Base-by-base conservation (phyloP, 768 basidiomycete species). In the Mrakia frigida region DNA sequence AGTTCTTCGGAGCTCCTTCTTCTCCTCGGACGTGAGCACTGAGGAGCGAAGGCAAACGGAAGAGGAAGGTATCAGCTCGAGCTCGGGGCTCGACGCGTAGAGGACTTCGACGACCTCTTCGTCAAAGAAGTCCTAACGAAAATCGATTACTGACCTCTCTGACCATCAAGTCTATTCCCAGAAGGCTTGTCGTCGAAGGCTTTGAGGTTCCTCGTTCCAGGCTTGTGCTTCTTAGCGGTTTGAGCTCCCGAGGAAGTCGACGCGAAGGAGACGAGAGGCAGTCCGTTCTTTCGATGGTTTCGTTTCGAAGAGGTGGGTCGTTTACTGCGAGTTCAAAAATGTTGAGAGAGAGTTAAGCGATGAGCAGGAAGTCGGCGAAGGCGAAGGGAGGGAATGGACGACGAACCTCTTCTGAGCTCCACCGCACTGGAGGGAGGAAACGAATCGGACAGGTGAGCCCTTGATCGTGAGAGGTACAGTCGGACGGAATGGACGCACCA, bases 371-470 rank as follows among this genome's bases (percentile, higher is more conserved):
- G 23, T 23, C 25, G 46, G 37, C n/a, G 28, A n/a, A 35, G 6
- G 46, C 28, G 11, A 23, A 41, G 50, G 39, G 39, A 37, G 69
- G 37, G 10, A 37, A 50, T 23, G 39, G 16, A 28, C 13, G 70
- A 52, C 46, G 35, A 50, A 56, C 70, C 70, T 71, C 28, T 71
- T 28, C 16, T 52, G 43, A 71, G 70, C 70, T 16, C 70, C 70
- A n/a, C 70, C 70, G 21, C 70, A 71, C 46, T 41, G 21, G 0
- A 33, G 1, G 5, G 18, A 5, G 23, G 56, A 13, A n/a, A 56
- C 25, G 9, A 23, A 6, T 25, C 7, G 6, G n/a, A 13, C n/a
- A n/a, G n/a, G n/a, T n/a, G n/a, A n/a, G n/a, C n/a, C n/a, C n/a
- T n/a, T n/a, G n/a, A n/a, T n/a, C n/a, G n/a, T n/a, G n/a, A n/a